Evolutionary conservation across 2,329 filamentous ascomycete species (phyloP).

Genomic region (Fusarium bulbicola): DNA sequence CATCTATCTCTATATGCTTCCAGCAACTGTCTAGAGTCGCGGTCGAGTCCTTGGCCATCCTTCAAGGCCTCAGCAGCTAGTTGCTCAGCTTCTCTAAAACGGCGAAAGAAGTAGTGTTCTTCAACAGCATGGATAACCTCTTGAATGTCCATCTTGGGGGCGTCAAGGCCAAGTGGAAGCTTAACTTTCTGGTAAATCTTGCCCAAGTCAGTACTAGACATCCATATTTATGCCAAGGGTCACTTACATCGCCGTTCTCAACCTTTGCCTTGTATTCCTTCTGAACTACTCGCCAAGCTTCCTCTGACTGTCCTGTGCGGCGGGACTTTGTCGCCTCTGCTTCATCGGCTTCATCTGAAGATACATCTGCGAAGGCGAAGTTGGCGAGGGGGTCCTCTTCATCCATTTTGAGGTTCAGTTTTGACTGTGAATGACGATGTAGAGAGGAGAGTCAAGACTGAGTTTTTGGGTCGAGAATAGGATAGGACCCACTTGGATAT

Average conservation of each 20-base stretch:
- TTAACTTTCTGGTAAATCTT: slow-evolving; percentile 57
- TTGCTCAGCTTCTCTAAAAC: slow-evolving; percentile 56
- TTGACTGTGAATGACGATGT: neutral
- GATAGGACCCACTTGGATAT: slow-evolving; percentile 30
- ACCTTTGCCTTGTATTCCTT: slow-evolving; percentile 57
- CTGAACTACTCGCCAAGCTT: slow-evolving; percentile 58
- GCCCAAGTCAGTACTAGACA: neutral
- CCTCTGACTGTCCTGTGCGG: slow-evolving; percentile 58
- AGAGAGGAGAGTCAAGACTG: neutral
- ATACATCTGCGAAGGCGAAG: slow-evolving; percentile 48
- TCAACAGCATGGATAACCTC: slow-evolving; percentile 65
- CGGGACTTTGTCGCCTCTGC: slow-evolving; percentile 42
- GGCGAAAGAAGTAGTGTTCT: slow-evolving; percentile 64
- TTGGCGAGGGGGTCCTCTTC: slow-evolving; percentile 44
- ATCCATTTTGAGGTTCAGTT: slow-evolving; percentile 39
- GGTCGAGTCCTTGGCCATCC: slow-evolving; percentile 50
- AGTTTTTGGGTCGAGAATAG: slow-evolving; percentile 26
- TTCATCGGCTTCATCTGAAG: slow-evolving; percentile 48
- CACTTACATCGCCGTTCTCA: slow-evolving; percentile 63
- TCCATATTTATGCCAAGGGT: neutral
- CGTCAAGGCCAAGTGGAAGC: slow-evolving; percentile 50
- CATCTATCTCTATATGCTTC: slow-evolving; percentile 56
- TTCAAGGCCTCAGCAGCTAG: slow-evolving; percentile 52
- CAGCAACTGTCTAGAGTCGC: slow-evolving; percentile 54
- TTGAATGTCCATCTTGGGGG: slow-evolving; percentile 59